These are phyloP conservation scores for Cercis canadensis DNA, from an alignment of 306 rosid genomes.

Conservation along the genomic window DNA sequence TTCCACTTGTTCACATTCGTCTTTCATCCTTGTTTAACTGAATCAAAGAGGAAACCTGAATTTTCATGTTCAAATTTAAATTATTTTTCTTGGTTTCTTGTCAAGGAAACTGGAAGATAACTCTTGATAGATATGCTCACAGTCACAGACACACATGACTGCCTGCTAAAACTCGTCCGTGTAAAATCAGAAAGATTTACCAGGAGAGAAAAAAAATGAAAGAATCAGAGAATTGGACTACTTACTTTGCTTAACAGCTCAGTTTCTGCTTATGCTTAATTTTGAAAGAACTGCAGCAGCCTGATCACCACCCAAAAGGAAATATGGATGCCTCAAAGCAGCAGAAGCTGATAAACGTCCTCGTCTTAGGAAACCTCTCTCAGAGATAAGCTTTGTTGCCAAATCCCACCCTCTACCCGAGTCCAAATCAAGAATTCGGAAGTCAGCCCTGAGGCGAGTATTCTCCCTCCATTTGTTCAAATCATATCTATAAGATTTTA, in stretches of 20 bases:
- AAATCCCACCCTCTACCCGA: conserved; percentile 95
- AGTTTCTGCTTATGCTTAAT: conserved; percentile 61
- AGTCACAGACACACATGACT: background rate
- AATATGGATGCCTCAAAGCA: conserved; percentile 90
- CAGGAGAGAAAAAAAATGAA: background rate
- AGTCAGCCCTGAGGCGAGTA: conserved; percentile 66
- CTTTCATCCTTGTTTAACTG: conserved; percentile 21
- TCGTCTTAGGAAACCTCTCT: conserved; percentile 73
- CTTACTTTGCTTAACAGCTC: conserved; percentile 46
- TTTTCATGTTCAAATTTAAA: conserved; percentile 6
- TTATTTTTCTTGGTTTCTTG: conserved; percentile 21
- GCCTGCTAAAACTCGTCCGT: background rate
- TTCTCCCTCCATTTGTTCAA: conserved; percentile 79
- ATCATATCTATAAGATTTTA: conserved; percentile 70
- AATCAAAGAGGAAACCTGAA: background rate
- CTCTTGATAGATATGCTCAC: background rate
- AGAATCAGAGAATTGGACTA: conserved; percentile 21
- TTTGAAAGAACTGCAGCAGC: conserved; percentile 92
- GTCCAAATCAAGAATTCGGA: conserved; percentile 74
- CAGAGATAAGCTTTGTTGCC: conserved; percentile 76
- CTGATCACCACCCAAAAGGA: conserved; percentile 89
- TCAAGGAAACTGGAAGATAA: conserved; percentile 9
- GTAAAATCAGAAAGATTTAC: conserved; percentile 4
- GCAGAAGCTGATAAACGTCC: conserved; percentile 86
- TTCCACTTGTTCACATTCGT: conserved; percentile 1